A percentile compares a stretch with the other conserved stretches of the same genome.
Evolutionary conservation across 805 yeast genomes (phyloP).

Genomic region (Komagataella pseudopastoris): DNA sequence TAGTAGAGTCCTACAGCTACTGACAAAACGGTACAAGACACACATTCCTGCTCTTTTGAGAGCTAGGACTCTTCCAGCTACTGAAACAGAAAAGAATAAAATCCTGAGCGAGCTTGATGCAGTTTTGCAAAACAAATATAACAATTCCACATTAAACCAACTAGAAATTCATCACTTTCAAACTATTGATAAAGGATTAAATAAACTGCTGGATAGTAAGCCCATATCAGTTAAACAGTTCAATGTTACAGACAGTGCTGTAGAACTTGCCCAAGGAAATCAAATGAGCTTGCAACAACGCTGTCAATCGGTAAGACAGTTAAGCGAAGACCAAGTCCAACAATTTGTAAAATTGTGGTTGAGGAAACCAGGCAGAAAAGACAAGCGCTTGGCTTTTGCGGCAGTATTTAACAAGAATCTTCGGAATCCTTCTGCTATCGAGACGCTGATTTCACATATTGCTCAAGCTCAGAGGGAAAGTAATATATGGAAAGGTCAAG

Average conservation of each 20-base stretch:
- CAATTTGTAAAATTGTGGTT: constrained; percentile 4
- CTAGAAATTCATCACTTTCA: not conserved
- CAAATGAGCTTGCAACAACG: not conserved
- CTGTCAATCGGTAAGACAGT: not conserved
- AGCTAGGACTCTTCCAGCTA: not conserved
- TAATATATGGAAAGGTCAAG: constrained; percentile 2
- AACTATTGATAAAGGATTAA: not conserved
- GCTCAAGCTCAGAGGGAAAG: not conserved
- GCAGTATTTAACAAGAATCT: constrained; percentile 9
- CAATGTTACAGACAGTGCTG: not conserved
- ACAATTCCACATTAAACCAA: not conserved
- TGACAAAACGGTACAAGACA: not conserved
- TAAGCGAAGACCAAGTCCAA: constrained; percentile 3
- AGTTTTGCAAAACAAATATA: not conserved
- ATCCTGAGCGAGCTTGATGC: not conserved
- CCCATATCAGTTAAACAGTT: not conserved
- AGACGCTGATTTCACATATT: not conserved
- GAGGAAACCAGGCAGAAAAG: constrained; percentile 1
- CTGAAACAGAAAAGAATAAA: not conserved
- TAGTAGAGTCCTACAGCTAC: not conserved
- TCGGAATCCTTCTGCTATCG: not conserved
- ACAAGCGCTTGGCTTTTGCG: constrained; percentile 6
- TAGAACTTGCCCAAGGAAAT: not conserved
- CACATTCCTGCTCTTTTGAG: not conserved
- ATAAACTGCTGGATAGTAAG: not conserved